These are phyloP conservation scores for Cucurbita ficifolia DNA, from an alignment of 306 rosid genomes.

Conservation along the genomic window DNA sequence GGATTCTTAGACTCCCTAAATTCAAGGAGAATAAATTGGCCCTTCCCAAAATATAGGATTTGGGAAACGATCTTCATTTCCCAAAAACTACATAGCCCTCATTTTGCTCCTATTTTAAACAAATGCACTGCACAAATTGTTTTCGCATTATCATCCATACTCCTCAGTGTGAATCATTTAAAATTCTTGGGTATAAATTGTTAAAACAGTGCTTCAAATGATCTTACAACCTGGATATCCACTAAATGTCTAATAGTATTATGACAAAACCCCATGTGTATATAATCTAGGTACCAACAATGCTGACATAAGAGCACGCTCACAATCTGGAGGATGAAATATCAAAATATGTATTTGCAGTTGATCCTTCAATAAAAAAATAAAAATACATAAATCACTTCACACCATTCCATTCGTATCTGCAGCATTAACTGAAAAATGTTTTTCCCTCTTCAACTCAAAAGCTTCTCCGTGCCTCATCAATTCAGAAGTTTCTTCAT, in stretches of 20 bases:
- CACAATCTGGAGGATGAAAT: neutral
- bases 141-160: neutral
- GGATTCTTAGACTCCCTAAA: neutral
- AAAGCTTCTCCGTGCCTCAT: constrained; percentile 28
- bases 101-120: neutral
- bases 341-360: neutral
- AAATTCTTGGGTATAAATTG: neutral
- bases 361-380: constrained; percentile 15
- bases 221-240: neutral
- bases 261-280: neutral
- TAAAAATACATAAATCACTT: neutral
- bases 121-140: neutral
- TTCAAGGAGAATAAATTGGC: neutral
- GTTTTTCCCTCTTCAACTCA: constrained; percentile 25
- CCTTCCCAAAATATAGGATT: neutral
- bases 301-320: neutral
- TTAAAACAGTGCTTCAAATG: neutral
- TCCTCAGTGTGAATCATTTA: neutral
- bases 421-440: constrained; percentile 29
- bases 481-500: constrained; percentile 26
- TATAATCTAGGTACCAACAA: neutral
- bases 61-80: neutral
- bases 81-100: neutral
- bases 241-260: neutral
- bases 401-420: constrained; percentile 34